Evolutionary conservation across 306 rosid genomes (phyloP).

Genomic region (Ormosia emarginata): DNA sequence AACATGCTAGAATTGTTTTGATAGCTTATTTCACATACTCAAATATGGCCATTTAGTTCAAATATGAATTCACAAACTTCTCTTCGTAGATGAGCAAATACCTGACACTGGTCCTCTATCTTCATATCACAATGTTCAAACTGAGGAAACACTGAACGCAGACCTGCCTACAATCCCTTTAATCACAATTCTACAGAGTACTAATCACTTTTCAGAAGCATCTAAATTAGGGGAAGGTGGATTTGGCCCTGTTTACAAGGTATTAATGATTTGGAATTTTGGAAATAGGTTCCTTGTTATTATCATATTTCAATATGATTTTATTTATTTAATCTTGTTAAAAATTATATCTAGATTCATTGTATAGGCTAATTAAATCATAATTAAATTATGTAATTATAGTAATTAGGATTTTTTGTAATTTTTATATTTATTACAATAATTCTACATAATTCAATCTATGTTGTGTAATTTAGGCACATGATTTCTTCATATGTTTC

Average conservation of each 20-base stretch:
- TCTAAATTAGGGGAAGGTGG: constrained; percentile 66
- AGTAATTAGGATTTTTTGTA: too few relatives aligned
- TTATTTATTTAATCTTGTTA: background rate
- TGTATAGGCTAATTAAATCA: too few relatives aligned
- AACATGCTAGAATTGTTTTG: background rate
- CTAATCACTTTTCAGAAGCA: constrained; percentile 37
- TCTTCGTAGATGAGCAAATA: background rate
- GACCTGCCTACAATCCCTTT: constrained; percentile 32
- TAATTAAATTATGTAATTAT: too few relatives aligned
- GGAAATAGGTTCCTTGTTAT: background rate
- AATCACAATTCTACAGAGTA: background rate
- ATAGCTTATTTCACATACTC: background rate
- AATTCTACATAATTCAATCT: too few relatives aligned
- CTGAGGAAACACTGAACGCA: background rate
- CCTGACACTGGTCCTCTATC: background rate
- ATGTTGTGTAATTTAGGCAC: too few relatives aligned
- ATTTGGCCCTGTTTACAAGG: constrained; percentile 61
- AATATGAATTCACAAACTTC: background rate
- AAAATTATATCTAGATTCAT: too few relatives aligned
- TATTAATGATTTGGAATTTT: background rate
- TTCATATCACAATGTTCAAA: background rate
- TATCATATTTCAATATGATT: background rate
- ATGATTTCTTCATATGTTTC: too few relatives aligned
- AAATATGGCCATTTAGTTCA: background rate
- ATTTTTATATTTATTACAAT: too few relatives aligned